Percentiles rank a stretch among this genome's conserved stretches.
These are phyloP conservation scores for Ophiostoma piceae DNA, from an alignment of 2,329 filamentous ascomycete species.

Conservation along the genomic window DNA sequence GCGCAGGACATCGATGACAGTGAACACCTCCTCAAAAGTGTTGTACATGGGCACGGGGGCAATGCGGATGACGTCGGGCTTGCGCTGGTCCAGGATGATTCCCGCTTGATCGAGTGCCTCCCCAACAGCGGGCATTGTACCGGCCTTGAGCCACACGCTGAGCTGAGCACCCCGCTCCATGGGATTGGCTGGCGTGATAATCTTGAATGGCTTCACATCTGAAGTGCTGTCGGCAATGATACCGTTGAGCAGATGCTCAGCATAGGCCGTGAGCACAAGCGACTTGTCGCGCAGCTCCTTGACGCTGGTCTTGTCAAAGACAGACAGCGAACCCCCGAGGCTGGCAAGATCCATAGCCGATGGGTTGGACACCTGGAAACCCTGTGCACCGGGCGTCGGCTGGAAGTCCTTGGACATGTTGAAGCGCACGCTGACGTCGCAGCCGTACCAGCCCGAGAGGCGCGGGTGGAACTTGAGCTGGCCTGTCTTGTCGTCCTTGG, in stretches of 20 bases:
- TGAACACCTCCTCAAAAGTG: conserved; percentile 62
- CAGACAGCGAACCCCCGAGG: conserved; percentile 65
- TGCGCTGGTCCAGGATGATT: conserved; percentile 75
- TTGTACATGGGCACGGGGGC: conserved; percentile 84
- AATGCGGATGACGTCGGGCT: conserved; percentile 77
- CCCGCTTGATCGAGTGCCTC: conserved; percentile 59
- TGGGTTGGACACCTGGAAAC: conserved; percentile 82
- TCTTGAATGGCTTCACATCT: conserved; percentile 42
- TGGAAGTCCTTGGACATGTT: conserved; percentile 77
- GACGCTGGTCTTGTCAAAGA: conserved; percentile 71
- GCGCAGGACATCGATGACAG: conserved; percentile 29
- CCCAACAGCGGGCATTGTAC: conserved; percentile 56
- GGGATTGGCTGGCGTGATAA: conserved; percentile 67
- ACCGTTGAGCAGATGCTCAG: conserved; percentile 59
- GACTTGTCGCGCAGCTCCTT: conserved; percentile 63
- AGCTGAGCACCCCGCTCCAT: conserved; percentile 70
- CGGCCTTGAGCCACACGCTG: conserved; percentile 63
- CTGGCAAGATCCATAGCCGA: conserved; percentile 71
- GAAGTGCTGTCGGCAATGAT: conserved; percentile 34
- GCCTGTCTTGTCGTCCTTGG: conserved; percentile 33
- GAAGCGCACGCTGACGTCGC: conserved; percentile 70
- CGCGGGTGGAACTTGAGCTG: conserved; percentile 53
- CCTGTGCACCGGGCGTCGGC: conserved; percentile 70
- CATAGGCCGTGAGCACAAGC: conserved; percentile 67
- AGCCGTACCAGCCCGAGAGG: conserved; percentile 82